Conservation (phyloP, 1,284 basidiomycete species). For the Cerioporus squamosus region DNA sequence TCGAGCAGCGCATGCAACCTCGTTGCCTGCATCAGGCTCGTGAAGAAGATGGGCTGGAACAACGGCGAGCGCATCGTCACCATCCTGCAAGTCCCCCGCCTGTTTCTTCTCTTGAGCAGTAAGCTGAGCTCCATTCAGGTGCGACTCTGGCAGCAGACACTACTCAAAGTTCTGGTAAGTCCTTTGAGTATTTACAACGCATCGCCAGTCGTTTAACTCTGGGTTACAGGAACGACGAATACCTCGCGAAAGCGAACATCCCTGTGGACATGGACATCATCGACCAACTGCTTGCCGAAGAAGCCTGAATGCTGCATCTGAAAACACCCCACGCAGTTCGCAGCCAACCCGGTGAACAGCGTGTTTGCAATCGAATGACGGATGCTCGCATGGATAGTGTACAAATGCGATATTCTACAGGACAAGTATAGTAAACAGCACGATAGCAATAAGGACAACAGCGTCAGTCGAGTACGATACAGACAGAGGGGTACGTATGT, state of each 20-base stretch:
- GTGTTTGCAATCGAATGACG: slow-evolving; percentile 10
- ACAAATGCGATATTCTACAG: slow-evolving; percentile 31
- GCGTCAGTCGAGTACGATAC: slow-evolving; percentile 13
- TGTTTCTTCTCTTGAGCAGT: not conserved
- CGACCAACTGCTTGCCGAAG: slow-evolving; percentile 49
- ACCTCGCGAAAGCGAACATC: slow-evolving; percentile 67
- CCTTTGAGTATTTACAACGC: not conserved
- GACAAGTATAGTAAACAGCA: slow-evolving; percentile 25
- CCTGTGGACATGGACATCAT: slow-evolving; percentile 58
- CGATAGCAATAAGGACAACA: slow-evolving; percentile 24
- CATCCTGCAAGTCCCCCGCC: slow-evolving; percentile 62
- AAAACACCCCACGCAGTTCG: not conserved
- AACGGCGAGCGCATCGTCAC: slow-evolving; percentile 79
- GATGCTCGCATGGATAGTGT: slow-evolving; percentile 22
- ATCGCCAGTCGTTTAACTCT: not conserved
- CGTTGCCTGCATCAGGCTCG: slow-evolving; percentile 84
- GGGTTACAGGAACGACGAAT: slow-evolving; percentile 75
- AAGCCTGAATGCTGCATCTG: not conserved
- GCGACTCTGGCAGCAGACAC: slow-evolving; percentile 85
- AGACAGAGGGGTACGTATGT: not conserved
- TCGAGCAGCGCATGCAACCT: slow-evolving; percentile 97
- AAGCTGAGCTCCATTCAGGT: slow-evolving; percentile 50
- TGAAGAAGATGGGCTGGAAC: slow-evolving; percentile 71
- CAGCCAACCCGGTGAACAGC: not conserved
- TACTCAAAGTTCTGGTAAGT: slow-evolving; percentile 67